Conservation (phyloP, 805 yeast species). For the Candida takata region DNA sequence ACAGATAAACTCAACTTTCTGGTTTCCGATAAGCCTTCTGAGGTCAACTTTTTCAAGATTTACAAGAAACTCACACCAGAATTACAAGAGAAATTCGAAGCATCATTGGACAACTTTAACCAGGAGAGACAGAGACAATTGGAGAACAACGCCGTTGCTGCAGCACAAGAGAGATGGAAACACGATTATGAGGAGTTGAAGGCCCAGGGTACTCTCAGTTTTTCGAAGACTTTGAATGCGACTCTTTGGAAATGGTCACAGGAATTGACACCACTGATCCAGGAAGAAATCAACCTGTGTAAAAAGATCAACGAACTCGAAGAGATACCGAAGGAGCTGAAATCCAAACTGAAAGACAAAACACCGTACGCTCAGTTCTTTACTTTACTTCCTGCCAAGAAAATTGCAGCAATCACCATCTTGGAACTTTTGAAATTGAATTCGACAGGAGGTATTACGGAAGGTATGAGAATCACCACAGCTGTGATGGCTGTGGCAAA, state of each 20-base stretch:
- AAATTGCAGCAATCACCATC: constrained; percentile 77
- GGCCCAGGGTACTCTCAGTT: constrained; percentile 46
- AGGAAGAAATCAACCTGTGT: constrained; percentile 57
- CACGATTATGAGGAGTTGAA: constrained; percentile 65
- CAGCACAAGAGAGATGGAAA: constrained; percentile 86
- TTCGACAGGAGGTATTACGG: constrained; percentile 66
- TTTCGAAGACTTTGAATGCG: constrained; percentile 58
- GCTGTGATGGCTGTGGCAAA: constrained; percentile 77
- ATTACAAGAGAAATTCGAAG: constrained; percentile 51
- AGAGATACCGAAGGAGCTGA: constrained; percentile 14
- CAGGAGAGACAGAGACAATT: constrained; percentile 67
- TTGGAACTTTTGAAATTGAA: constrained; percentile 71
- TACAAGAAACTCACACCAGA: constrained; percentile 44
- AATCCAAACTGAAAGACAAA: constrained; percentile 32
- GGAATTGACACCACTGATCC: constrained; percentile 61
- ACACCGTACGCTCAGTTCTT: constrained; percentile 71
- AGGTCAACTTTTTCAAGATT: constrained; percentile 60
- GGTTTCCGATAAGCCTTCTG: constrained; percentile 16
- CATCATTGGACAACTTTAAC: constrained; percentile 61
- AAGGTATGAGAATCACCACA: constrained; percentile 79
- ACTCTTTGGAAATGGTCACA: constrained; percentile 81
- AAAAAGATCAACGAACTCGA: constrained; percentile 30
- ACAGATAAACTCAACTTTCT: constrained; percentile 30
- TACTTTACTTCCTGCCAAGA: constrained; percentile 64
- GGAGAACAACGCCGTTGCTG: constrained; percentile 75